Conservation (phyloP, 768 basidiomycete genomes). For the Leucogyrophana mollusca region DNA sequence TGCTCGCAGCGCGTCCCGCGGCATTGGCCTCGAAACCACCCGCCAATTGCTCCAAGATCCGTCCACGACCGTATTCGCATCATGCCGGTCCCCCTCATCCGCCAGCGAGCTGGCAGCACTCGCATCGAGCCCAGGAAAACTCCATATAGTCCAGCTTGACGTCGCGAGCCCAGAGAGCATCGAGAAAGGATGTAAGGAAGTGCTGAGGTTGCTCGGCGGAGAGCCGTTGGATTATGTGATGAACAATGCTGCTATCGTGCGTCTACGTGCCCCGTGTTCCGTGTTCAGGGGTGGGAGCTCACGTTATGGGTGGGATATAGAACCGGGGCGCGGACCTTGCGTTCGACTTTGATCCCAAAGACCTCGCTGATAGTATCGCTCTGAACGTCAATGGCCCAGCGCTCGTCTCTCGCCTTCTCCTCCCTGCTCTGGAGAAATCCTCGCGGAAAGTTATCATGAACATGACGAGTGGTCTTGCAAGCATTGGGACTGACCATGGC, state of each 20-base stretch:
- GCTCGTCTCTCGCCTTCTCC: slow-evolving; percentile 30
- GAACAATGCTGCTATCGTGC: slow-evolving; percentile 39
- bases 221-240: slow-evolving; percentile 33
- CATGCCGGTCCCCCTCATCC: slow-evolving; percentile 19
- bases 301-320: slow-evolving; percentile 12
- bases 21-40: slow-evolving; percentile 12
- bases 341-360: slow-evolving; percentile 19
- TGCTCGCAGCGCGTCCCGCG: slow-evolving; percentile 9
- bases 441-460: slow-evolving; percentile 34
- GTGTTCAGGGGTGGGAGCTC: neutral
- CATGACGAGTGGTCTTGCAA: slow-evolving; percentile 31
- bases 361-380: slow-evolving; percentile 17
- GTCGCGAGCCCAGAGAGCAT: slow-evolving; percentile 25
- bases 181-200: slow-evolving; percentile 17
- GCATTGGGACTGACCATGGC: slow-evolving; percentile 20
- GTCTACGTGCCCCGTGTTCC: slow-evolving; percentile 11
- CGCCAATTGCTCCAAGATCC: slow-evolving; percentile 10
- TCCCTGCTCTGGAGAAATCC: slow-evolving; percentile 33
- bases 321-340: slow-evolving; percentile 20
- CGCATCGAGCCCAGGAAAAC: slow-evolving; percentile 18
- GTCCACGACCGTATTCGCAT: slow-evolving; percentile 20
- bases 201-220: slow-evolving; percentile 22
- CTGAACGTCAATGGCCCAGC: slow-evolving; percentile 35
- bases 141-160: slow-evolving; percentile 35
- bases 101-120: slow-evolving; percentile 14